phyloP scores from a whole-genome alignment of 495 filamentous ascomycete genomes.

The Penicillium paxilli region DNA sequence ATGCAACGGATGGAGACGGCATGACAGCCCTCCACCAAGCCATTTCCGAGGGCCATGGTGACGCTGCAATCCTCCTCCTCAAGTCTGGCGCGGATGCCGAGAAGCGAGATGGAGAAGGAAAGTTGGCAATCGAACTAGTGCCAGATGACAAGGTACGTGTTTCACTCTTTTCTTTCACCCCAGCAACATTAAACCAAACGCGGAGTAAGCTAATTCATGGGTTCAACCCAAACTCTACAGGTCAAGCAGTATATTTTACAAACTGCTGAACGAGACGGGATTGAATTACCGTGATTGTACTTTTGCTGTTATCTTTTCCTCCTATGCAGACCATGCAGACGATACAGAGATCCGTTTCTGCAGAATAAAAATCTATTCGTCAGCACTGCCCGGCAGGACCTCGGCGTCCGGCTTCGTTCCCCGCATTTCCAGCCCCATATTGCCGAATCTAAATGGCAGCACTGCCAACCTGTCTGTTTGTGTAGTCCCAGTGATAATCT shows the following conservation, averaged over 20 bases:
- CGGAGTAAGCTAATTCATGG: neutral
- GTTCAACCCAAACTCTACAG: conserved; percentile 34
- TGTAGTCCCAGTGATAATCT: no score
- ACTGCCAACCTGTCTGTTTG: neutral
- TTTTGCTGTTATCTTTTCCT: neutral
- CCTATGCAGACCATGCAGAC: no score
- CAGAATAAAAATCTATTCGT: neutral
- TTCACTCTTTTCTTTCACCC: no score
- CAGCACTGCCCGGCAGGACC: conserved; percentile 1
- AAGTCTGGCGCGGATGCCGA: conserved; percentile 83
- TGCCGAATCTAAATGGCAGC: neutral
- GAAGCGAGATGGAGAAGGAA: conserved; percentile 72
- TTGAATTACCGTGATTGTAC: conserved; percentile 54
- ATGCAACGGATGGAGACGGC: conserved; percentile 82
- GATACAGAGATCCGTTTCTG: no score
- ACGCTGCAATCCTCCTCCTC: conserved; percentile 77
- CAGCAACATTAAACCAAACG: neutral
- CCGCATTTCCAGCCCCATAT: conserved; percentile 4
- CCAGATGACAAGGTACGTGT: conserved; percentile 71
- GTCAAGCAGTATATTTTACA: conserved; percentile 76
- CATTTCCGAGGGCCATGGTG: conserved; percentile 89
- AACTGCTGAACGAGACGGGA: conserved; percentile 80
- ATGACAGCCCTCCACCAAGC: conserved; percentile 92
- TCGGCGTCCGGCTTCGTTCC: conserved; percentile 1
- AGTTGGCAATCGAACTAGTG: conserved; percentile 74